A percentile compares a stretch with the other conserved stretches of the same genome.
Conservation (phyloP, 352 stramenopile species). For the Phytophthora boehmeriae region DNA sequence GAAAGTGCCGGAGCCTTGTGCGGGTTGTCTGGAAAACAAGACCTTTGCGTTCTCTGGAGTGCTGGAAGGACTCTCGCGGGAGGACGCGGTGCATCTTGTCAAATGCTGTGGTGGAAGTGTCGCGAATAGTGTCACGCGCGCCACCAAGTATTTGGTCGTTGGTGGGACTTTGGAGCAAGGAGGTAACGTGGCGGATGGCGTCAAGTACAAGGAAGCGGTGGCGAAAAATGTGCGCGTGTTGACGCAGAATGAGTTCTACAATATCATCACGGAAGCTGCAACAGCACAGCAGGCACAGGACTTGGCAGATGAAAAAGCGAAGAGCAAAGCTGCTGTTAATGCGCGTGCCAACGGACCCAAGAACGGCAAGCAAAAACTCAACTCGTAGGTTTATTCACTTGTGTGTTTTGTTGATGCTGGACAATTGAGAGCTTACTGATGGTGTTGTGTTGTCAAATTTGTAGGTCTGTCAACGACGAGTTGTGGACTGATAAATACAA, state of each 20-base stretch:
- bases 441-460: constrained; percentile 7
- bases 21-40: constrained; percentile 76
- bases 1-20: constrained; percentile 57
- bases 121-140: constrained; percentile 63
- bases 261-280: constrained; percentile 76
- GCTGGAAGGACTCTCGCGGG: constrained; percentile 57
- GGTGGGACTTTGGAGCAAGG: constrained; percentile 72
- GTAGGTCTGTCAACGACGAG: constrained; percentile 54
- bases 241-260: constrained; percentile 89
- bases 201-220: constrained; percentile 92
- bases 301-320: constrained; percentile 63
- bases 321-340: constrained; percentile 49
- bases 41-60: constrained; percentile 83
- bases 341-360: constrained; percentile 27
- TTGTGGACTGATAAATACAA: constrained; percentile 98
- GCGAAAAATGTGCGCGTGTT: constrained; percentile 85
- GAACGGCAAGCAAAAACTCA: constrained; percentile 69
- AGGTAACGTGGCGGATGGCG: constrained; percentile 50
- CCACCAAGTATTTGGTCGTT: constrained; percentile 81
- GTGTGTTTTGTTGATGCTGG: not conserved
- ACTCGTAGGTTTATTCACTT: constrained; percentile 32
- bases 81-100: constrained; percentile 76
- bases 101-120: constrained; percentile 81
- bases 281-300: constrained; percentile 68
- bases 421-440: not conserved